These are phyloP conservation scores for Macrolepiota albuminosa DNA, from an alignment of 768 basidiomycete genomes.

Conservation along the genomic window DNA sequence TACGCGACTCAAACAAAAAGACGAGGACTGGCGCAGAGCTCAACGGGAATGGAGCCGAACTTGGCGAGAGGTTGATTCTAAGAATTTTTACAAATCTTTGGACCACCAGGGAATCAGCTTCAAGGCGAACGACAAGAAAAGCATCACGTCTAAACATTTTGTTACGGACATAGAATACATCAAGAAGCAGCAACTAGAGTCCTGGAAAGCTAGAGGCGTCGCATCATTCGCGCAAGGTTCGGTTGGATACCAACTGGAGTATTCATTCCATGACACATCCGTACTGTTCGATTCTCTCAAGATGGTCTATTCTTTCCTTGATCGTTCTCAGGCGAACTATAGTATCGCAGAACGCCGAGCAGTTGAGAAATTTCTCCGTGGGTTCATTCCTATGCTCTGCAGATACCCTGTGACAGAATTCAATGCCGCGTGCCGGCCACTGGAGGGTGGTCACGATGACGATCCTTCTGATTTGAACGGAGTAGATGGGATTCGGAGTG, in stretches of 20 bases:
- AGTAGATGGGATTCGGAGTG: slow-evolving; percentile 33
- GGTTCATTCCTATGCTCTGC: slow-evolving; percentile 81
- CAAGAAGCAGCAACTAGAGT: slow-evolving; percentile 52
- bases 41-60: slow-evolving; percentile 95
- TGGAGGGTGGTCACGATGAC: slow-evolving; percentile 43
- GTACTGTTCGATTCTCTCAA: slow-evolving; percentile 88
- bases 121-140: slow-evolving; percentile 95
- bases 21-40: slow-evolving; percentile 94
- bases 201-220: slow-evolving; percentile 28
- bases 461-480: slow-evolving; percentile 28
- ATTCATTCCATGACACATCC: slow-evolving; percentile 67
- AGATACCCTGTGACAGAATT: slow-evolving; percentile 65
- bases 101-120: slow-evolving; percentile 95
- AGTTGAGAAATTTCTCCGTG: slow-evolving; percentile 80
- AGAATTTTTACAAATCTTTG: slow-evolving; percentile 97
- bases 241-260: slow-evolving; percentile 73
- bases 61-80: slow-evolving; percentile 94
- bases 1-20: slow-evolving; percentile 82
- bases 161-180: slow-evolving; percentile 72
- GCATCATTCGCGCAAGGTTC: slow-evolving; percentile 40
- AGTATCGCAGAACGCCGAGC: slow-evolving; percentile 72
- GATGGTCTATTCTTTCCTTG: slow-evolving; percentile 87
- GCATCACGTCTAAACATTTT: slow-evolving; percentile 79
- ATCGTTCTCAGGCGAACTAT: slow-evolving; percentile 76
- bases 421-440: slow-evolving; percentile 55